Base-by-base conservation (phyloP, 2,329 filamentous ascomycete genomes). In the Nigrograna mackinnonii region DNA sequence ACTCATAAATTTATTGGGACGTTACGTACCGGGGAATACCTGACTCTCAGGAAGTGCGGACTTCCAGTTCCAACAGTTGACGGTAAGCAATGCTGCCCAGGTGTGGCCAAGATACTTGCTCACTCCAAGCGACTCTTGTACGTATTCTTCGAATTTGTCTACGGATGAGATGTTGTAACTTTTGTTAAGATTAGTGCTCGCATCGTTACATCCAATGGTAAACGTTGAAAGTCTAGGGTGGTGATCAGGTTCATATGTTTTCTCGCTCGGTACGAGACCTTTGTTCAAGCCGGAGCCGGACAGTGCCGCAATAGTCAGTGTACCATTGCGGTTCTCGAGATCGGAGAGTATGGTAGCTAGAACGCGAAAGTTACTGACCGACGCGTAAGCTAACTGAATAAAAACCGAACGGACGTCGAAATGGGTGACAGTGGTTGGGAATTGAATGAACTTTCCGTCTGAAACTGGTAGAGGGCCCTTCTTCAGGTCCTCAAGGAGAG, bases 131-230 rank as follows among this genome's bases (percentile, higher is more conserved):
- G 40, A 26, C 4, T 13, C 6, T 3, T 46, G 24, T 7, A 41
- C 42, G 31, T 50, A 43, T 3, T 37, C 32, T 1, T 26, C 22
- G 18, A 22, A 55, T 4, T 22, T 14, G 3, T 46, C 40, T 14
- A 42, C 37, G 13, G 38, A 39, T 7, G 40, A 43, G 26, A 55
- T 35, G 31, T 50, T 49, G 37, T 13, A 39, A 30, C 51, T 44
- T 3, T 34, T 38, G 20, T 47, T 44, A 4, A n/a, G n/a, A n/a
- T n/a, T n/a, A n/a, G n/a, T n/a, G n/a, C n/a, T n/a, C 6, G 35
- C 49, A 24, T 55, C 51, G 19, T 19, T 50, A 31, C 51, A 52
- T 13, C 42, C 46, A 31, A 55, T 55, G 43, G 55, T 31, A 1
- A 33, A 19, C 14, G 34, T 31, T 13, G 49, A 43, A 34, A 45